Conservation (phyloP, 2,329 filamentous ascomycete genomes). For the Neocatenulostroma microsporum region DNA sequence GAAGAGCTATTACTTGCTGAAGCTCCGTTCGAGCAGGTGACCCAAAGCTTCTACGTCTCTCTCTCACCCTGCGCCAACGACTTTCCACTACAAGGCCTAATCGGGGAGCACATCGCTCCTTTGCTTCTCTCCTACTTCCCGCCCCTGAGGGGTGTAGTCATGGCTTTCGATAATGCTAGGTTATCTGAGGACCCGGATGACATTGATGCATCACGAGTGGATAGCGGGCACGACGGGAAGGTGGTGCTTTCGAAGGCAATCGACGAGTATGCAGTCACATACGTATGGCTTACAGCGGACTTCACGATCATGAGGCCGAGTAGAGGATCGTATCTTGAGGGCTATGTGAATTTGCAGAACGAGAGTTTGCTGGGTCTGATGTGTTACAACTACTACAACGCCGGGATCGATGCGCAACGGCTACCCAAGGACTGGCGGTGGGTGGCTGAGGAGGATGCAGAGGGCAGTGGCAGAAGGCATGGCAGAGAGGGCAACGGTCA, state of each 20-base stretch:
- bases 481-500: constrained; percentile 53
- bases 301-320: constrained; percentile 75
- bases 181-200: constrained; percentile 45
- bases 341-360: constrained; percentile 75
- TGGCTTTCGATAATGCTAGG: constrained; percentile 63
- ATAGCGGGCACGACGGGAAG: constrained; percentile 6
- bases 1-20: constrained; percentile 7
- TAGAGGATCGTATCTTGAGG: constrained; percentile 66
- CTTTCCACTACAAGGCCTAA: constrained; percentile 61
- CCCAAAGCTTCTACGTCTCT: constrained; percentile 70
- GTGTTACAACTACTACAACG: constrained; percentile 87
- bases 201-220: no score
- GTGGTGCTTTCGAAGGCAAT: constrained; percentile 42
- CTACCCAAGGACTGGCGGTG: constrained; percentile 76
- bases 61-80: constrained; percentile 64
- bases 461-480: constrained; percentile 17
- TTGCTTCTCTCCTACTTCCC: constrained; percentile 70
- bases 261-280: constrained; percentile 79
- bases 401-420: constrained; percentile 68
- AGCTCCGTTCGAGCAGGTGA: constrained; percentile 71
- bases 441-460: constrained; percentile 46
- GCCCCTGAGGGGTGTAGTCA: constrained; percentile 62
- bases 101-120: constrained; percentile 66
- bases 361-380: constrained; percentile 83
- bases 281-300: constrained; percentile 80